Evolutionary conservation across 2,329 filamentous ascomycete genomes (phyloP).

Genomic region (Cladosporium sp.): DNA sequence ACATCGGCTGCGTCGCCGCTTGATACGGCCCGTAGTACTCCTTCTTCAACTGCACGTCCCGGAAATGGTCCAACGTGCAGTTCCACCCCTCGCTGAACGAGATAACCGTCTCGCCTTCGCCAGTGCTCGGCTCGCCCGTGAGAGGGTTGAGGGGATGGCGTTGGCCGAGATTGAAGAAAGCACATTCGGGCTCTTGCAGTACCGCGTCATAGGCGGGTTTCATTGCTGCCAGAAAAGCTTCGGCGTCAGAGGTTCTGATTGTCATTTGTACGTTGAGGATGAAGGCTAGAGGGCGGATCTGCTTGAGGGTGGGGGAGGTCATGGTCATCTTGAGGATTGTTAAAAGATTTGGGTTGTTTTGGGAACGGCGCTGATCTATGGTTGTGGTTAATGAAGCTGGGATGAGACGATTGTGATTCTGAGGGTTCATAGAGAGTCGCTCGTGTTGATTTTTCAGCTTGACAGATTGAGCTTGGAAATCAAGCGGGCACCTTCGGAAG

Average conservation of each 20-base stretch:
- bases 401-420: no score
- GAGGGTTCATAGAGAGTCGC: no score
- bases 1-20: slow-evolving; percentile 37
- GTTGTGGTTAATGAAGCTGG: no score
- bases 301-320: neutral
- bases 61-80: slow-evolving; percentile 13
- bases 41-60: slow-evolving; percentile 25
- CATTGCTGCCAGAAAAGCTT: slow-evolving; percentile 15
- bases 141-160: slow-evolving; percentile 11
- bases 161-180: slow-evolving; percentile 17
- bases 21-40: slow-evolving; percentile 42
- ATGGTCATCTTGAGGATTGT: neutral
- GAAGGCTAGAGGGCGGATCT: slow-evolving; percentile 4
- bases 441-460: no score
- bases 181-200: slow-evolving; percentile 13
- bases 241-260: slow-evolving; percentile 14
- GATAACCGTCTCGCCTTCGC: slow-evolving; percentile 9
- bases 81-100: slow-evolving; percentile 23
- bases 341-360: neutral
- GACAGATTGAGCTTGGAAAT: no score
- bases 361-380: no score
- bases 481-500: no score
- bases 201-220: slow-evolving; percentile 17
- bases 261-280: slow-evolving; percentile 18
- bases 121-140: neutral